Evolutionary conservation across 2,329 filamentous ascomycete genomes (phyloP), one percentile per base, ranked within the genome.

Genomic region (Ophiostoma novo-ulmi): DNA sequence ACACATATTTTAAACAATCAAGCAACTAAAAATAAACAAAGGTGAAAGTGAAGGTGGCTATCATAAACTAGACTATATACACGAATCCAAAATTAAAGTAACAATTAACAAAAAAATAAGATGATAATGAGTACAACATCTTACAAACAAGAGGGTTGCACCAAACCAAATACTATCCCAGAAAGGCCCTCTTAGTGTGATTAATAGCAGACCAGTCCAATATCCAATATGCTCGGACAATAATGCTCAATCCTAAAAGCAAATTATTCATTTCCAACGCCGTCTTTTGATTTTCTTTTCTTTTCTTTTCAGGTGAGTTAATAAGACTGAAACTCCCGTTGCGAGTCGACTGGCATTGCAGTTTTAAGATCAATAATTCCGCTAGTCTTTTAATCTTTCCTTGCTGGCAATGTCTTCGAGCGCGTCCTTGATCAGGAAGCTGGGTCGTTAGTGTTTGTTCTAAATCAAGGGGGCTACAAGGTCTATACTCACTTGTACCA

Each of bases 381-480:
- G 36, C 67, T 64, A 73, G 36, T 72, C 74, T 80, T 97, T 97
- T 71, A 92, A 80, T 76, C 92, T 85, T 76, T 88, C 85, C 73
- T 77, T 81, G 69, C 85, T 86, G 61, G 91, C 87, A 75, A 97
- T 85, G 76, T 97, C 94, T 76, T 96, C 90, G 76, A 91, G 87
- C 5, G 93, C 88, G 79, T 97, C 94, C 79, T 88, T 94, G 73
- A 97, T 82, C 73, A 98, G 82, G 79, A 97, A 98, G 76, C 94
- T 97, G 70, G 13, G 5, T 31, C 38, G 75, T 81, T 69, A 80
- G 77, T 26, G 52, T 58, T 13, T 31, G 0, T 20, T 20, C 13
- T 7, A 41, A n/a, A 3, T 17, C 63, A 26, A 39, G 3, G 11
- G 38, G 38, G 38, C 38, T 39, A 31, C 8, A 55, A 52, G 7